Conservation (phyloP, 176 grass and related monocot genomes). For the Oryza glumipatula region DNA sequence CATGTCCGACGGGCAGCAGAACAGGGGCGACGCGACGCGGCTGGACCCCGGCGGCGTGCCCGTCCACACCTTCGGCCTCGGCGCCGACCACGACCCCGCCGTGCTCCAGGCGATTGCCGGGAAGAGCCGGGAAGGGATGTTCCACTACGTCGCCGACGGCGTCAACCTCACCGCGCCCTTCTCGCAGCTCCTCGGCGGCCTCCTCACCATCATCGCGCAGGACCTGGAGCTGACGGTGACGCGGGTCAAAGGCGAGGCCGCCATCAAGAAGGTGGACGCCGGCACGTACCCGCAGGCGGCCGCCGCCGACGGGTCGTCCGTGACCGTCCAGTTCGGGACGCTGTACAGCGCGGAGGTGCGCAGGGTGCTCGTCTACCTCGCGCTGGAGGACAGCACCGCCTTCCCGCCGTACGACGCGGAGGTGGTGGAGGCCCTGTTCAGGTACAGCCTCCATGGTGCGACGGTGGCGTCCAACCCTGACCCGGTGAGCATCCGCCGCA, state of each 20-base stretch:
- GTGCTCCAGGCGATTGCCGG: neutral
- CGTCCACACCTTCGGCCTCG: slow-evolving; percentile 37
- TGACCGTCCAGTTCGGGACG: slow-evolving; percentile 41
- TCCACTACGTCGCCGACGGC: neutral
- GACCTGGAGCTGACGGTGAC: slow-evolving; percentile 31
- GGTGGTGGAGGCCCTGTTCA: neutral
- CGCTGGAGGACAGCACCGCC: neutral
- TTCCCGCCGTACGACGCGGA: neutral
- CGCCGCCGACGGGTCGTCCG: neutral
- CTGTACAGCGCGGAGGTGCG: slow-evolving; percentile 30
- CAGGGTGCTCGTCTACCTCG: slow-evolving; percentile 9
- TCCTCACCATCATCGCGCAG: slow-evolving; percentile 38
- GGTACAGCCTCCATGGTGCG: neutral
- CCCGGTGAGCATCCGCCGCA: neutral
- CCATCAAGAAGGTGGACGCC: neutral
- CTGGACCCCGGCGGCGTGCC: neutral
- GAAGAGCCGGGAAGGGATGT: slow-evolving; percentile 21
- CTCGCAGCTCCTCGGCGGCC: slow-evolving; percentile 35
- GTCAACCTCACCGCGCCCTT: slow-evolving; percentile 4
- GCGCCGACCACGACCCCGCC: neutral
- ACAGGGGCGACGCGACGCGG: neutral
- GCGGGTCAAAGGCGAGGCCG: neutral
- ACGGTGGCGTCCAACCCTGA: neutral
- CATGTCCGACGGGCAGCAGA: slow-evolving; percentile 33
- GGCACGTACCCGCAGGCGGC: neutral